These are phyloP conservation scores for Noccaea caerulescens DNA, from an alignment of 345 rosid species.

Conservation along the genomic window DNA sequence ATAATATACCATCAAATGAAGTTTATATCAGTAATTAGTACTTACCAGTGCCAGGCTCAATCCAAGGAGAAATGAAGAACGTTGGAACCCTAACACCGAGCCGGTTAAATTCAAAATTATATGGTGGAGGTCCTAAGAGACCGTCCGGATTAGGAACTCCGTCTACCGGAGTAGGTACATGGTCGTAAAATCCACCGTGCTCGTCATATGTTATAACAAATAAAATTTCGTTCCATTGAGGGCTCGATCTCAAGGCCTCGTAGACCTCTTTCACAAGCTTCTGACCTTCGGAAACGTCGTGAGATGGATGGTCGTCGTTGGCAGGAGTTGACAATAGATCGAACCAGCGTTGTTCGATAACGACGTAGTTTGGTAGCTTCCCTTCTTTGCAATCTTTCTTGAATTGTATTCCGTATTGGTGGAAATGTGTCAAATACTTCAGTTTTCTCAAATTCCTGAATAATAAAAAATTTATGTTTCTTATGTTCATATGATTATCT, in stretches of 20 bases:
- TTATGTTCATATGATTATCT: too few relatives aligned
- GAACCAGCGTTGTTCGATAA: conserved; percentile 53
- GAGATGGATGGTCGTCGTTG: conserved; percentile 62
- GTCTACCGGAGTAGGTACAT: conserved; percentile 53
- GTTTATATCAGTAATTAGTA: background rate
- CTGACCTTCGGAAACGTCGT: conserved; percentile 61
- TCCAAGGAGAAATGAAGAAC: conserved; percentile 61
- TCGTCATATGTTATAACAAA: conserved; percentile 57
- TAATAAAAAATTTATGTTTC: background rate
- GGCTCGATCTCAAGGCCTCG: conserved; percentile 56
- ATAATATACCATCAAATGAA: too few relatives aligned
- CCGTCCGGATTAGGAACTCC: conserved; percentile 63
- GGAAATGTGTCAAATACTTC: conserved; percentile 51
- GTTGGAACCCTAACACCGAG: conserved; percentile 66
- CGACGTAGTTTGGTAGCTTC: conserved; percentile 57
- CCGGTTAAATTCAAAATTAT: conserved; percentile 58
- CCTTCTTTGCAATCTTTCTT: conserved; percentile 56
- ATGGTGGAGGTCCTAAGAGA: conserved; percentile 51
- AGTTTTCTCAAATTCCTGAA: conserved; percentile 52
- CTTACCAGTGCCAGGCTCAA: conserved; percentile 56
- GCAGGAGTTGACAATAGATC: conserved; percentile 49
- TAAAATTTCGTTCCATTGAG: conserved; percentile 62
- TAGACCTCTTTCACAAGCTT: conserved; percentile 59
- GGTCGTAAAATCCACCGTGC: conserved; percentile 67
- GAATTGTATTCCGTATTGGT: conserved; percentile 49